A percentile compares a stretch with the other conserved stretches of the same genome.
Conservation (phyloP, 805 yeast species). For the Hanseniaspora taiwanica region DNA sequence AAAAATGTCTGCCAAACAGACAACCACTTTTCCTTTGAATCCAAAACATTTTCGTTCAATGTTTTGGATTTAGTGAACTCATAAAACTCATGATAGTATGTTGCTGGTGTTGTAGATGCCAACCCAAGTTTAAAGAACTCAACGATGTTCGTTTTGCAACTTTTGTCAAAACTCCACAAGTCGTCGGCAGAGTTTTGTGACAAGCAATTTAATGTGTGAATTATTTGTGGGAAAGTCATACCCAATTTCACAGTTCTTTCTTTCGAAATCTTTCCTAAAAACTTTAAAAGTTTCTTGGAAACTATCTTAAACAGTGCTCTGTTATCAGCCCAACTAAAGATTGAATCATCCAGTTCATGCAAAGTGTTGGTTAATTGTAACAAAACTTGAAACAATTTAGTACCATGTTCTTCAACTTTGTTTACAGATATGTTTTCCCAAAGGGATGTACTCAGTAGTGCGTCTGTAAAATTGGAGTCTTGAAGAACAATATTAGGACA, state of each 20-base stretch:
- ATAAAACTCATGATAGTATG: constrained; percentile 29
- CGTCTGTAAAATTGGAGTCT: constrained; percentile 15
- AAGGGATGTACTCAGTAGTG: constrained; percentile 30
- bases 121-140: constrained; percentile 40
- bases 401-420: background rate
- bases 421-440: constrained; percentile 27
- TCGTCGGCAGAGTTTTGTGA: constrained; percentile 32
- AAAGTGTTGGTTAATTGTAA: constrained; percentile 7
- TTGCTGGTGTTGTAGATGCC: constrained; percentile 33
- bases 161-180: constrained; percentile 44
- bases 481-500: constrained; percentile 13
- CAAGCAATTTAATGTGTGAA: constrained; percentile 33
- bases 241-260: constrained; percentile 6
- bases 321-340: constrained; percentile 7
- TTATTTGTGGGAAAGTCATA: constrained; percentile 16
- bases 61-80: constrained; percentile 11
- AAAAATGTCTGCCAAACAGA: constrained; percentile 20
- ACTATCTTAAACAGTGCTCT: constrained; percentile 26
- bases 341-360: background rate
- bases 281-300: constrained; percentile 28
- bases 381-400: constrained; percentile 8
- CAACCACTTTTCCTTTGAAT: constrained; percentile 13
- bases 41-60: constrained; percentile 9
- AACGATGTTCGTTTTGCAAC: constrained; percentile 30
- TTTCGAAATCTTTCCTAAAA: background rate